Percentiles rank a stretch among this genome's conserved stretches.
Evolutionary conservation across 2,329 filamentous ascomycete genomes (phyloP).

Genomic region (Fusarium chlamydosporum): DNA sequence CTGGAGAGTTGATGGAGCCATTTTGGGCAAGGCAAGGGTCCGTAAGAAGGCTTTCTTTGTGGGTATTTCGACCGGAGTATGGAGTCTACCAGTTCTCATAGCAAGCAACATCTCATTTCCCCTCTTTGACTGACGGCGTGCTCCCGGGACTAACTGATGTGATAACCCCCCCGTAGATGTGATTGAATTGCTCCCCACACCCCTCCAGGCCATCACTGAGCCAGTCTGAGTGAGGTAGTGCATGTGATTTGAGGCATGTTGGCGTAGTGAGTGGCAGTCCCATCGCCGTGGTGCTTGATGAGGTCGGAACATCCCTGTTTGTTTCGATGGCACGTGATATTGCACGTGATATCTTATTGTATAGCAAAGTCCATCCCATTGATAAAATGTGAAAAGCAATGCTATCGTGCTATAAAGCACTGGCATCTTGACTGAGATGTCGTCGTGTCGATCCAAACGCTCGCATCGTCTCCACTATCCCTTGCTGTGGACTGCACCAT

Average conservation of each 20-base stretch:
- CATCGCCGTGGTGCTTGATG: conserved; percentile 19
- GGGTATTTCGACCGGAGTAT: conserved; percentile 42
- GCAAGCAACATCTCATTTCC: conserved; percentile 46
- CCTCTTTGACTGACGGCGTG: conserved; percentile 33
- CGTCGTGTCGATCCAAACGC: background rate
- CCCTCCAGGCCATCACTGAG: conserved; percentile 34
- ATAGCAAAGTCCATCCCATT: background rate
- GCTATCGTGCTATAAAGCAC: background rate
- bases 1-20: conserved; percentile 35
- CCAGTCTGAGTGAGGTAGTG: conserved; percentile 31
- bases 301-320: conserved; percentile 42
- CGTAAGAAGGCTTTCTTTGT: conserved; percentile 42
- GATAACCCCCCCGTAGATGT: conserved; percentile 51
- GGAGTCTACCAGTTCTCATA: conserved; percentile 49
- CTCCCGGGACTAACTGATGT: conserved; percentile 40
- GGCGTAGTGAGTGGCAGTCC: conserved; percentile 30
- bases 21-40: conserved; percentile 43
- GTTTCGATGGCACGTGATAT: conserved; percentile 36
- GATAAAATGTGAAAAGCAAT: background rate
- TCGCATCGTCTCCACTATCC: background rate
- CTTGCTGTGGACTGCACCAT: background rate
- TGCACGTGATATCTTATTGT: conserved; percentile 23
- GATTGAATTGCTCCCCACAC: conserved; percentile 40
- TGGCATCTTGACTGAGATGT: no score
- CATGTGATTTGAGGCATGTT: conserved; percentile 44